A percentile compares a stretch with the other conserved stretches of the same genome.
These are phyloP conservation scores for Oldenlandia corymbosa DNA, from an alignment of 257 asterid genomes.

Conservation along the genomic window DNA sequence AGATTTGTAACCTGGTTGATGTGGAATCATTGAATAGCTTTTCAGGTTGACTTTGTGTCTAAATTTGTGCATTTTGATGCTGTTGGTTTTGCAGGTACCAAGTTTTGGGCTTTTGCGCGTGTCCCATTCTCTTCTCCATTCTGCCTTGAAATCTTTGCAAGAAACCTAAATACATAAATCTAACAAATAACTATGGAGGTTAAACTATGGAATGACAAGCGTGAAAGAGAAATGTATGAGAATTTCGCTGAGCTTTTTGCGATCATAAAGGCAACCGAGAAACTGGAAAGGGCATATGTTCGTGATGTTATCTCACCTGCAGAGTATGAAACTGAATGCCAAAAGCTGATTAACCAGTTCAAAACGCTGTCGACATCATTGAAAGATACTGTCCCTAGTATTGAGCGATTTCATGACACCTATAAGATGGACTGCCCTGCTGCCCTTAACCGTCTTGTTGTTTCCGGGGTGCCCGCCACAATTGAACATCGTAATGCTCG, in stretches of 20 bases:
- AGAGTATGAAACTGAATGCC: slow-evolving; percentile 76
- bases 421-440: slow-evolving; percentile 81
- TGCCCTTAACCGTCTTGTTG: slow-evolving; percentile 70
- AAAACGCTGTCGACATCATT: slow-evolving; percentile 72
- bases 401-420: slow-evolving; percentile 76
- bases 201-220: slow-evolving; percentile 97
- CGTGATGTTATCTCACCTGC: slow-evolving; percentile 62
- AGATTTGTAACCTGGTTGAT: too few species aligned
- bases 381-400: slow-evolving; percentile 74
- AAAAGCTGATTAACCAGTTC: slow-evolving; percentile 71
- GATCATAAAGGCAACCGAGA: slow-evolving; percentile 81
- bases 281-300: slow-evolving; percentile 85
- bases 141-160: neutral
- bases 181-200: slow-evolving; percentile 61
- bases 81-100: slow-evolving; percentile 33
- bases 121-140: slow-evolving; percentile 98
- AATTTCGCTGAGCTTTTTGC: slow-evolving; percentile 89
- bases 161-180: neutral
- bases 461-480: slow-evolving; percentile 92
- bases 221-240: slow-evolving; percentile 91
- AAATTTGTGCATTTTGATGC: slow-evolving; percentile 8
- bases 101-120: slow-evolving; percentile 69
- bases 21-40: too few species aligned
- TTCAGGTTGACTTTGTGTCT: neutral
- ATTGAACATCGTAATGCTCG: slow-evolving; percentile 81